Conservation (phyloP, 805 yeast genomes). For the Barnettozyma sucrosica region DNA sequence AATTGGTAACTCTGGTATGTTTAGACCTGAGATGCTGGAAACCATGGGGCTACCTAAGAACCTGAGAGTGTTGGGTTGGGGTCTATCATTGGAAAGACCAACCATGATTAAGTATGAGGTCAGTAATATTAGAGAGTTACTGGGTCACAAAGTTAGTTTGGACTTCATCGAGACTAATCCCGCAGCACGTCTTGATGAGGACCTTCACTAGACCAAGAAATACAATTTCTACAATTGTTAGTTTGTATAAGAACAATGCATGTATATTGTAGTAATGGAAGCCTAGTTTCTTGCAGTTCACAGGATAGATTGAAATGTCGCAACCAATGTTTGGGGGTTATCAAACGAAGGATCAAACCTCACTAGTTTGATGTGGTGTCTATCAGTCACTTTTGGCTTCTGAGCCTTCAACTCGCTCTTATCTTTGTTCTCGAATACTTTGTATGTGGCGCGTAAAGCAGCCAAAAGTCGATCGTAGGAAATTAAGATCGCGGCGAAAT, state of each 20-base stretch:
- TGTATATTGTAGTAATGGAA: neutral
- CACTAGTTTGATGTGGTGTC: neutral
- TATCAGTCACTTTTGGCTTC: constrained; percentile 8
- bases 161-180: constrained; percentile 95
- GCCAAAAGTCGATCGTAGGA: constrained; percentile 1
- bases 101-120: constrained; percentile 98
- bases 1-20: constrained; percentile 99
- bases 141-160: constrained; percentile 94
- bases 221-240: no score
- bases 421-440: constrained; percentile 5
- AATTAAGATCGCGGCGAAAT: constrained; percentile 6
- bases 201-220: constrained; percentile 19
- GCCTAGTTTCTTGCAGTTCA: neutral
- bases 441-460: constrained; percentile 11
- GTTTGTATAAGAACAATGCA: neutral
- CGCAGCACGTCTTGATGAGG: constrained; percentile 94
- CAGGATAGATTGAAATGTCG: neutral
- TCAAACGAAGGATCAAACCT: constrained; percentile 4
- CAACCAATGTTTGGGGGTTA: neutral
- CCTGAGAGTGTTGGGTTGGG: constrained; percentile 95
- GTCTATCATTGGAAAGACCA: constrained; percentile 94
- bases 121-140: constrained; percentile 88
- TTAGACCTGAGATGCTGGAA: constrained; percentile 98
- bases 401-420: constrained; percentile 9
- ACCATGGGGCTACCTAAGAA: constrained; percentile 96